Percentiles rank a stretch among this genome's conserved stretches.
Evolutionary conservation across 2,329 filamentous ascomycete species (phyloP).

Genomic region (Diaporthe sp.): DNA sequence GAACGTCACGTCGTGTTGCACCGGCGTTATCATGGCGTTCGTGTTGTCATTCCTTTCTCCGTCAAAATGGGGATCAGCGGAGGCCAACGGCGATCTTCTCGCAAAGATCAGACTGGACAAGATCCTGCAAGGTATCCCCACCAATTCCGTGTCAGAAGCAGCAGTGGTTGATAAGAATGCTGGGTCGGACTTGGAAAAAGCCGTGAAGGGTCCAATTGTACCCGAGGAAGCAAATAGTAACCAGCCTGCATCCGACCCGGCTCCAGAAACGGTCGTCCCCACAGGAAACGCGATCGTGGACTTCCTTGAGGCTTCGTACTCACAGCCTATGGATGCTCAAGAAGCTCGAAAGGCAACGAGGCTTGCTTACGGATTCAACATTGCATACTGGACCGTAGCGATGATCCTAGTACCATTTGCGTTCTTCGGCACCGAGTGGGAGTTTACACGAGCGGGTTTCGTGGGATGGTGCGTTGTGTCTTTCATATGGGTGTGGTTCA

Average conservation of each 20-base stretch:
- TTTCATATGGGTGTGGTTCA: conserved; percentile 57
- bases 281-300: conserved; percentile 58
- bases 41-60: conserved; percentile 52
- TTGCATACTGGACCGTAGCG: conserved; percentile 52
- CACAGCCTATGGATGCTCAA: conserved; percentile 57
- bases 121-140: conserved; percentile 46
- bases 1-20: conserved; percentile 53
- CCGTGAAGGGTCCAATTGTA: not conserved
- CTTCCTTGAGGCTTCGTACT: conserved; percentile 55
- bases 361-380: conserved; percentile 53
- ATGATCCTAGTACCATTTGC: conserved; percentile 56
- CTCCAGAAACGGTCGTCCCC: conserved; percentile 45
- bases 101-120: conserved; percentile 48
- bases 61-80: conserved; percentile 44
- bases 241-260: conserved; percentile 42
- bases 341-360: conserved; percentile 52
- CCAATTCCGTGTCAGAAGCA: not conserved
- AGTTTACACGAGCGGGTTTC: conserved; percentile 53
- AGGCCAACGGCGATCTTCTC: conserved; percentile 42
- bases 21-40: conserved; percentile 51
- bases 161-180: not conserved
- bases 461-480: conserved; percentile 55
- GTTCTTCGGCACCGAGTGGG: conserved; percentile 54
- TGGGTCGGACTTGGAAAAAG: conserved; percentile 39
- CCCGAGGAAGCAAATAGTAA: not conserved